Evolutionary conservation across 306 rosid species (phyloP), one percentile per base, ranked within the genome.

Genomic region (Cicer judaicum): DNA sequence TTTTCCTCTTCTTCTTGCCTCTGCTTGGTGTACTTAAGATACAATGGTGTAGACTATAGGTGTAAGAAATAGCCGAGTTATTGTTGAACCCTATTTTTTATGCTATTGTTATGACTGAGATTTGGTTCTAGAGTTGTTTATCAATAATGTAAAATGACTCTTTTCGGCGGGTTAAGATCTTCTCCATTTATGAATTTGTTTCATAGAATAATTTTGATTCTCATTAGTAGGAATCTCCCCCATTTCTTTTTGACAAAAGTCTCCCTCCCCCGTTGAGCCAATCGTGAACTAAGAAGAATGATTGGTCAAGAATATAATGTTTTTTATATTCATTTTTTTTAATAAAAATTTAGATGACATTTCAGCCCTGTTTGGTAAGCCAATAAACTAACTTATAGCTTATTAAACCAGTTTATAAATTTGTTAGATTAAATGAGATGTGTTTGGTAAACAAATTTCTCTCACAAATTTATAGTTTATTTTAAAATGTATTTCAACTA

Each of bases 11-110:
- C 29, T 4, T 24, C 34, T 47, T n/a, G 29, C 67, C 42, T 40
- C 59, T 62, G 46, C 34, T 71, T 56, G 76, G 70, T 65, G 72
- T 34, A 56, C 70, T 73, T 63, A 29, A 40, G 63, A 57, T 71
- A 57, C 7, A 46, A 39, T 10, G 29, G 18, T 74, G 18, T 74
- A 54, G 60, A 55, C 79, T 63, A 39, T 62, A 36, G 10, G 42
- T 52, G 15, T 36, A 12, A 44, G 50, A 74, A 55, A 29, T 64
- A 56, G 43, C 40, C 10, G 10, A 60, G 21, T 48, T 14, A 29
- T 43, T 73, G 24, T 41, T 46, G 65, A 64, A 43, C 41, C 16
- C n/a, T 38, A 56, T 39, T 48, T 69, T 55, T 19, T 18, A 6
- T 64, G 64, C 70, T 24, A 42, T 52, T 70, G 73, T 2, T 56